Evolutionary conservation across 1,284 basidiomycete species (phyloP).

Genomic region (Boletellus sp.): DNA sequence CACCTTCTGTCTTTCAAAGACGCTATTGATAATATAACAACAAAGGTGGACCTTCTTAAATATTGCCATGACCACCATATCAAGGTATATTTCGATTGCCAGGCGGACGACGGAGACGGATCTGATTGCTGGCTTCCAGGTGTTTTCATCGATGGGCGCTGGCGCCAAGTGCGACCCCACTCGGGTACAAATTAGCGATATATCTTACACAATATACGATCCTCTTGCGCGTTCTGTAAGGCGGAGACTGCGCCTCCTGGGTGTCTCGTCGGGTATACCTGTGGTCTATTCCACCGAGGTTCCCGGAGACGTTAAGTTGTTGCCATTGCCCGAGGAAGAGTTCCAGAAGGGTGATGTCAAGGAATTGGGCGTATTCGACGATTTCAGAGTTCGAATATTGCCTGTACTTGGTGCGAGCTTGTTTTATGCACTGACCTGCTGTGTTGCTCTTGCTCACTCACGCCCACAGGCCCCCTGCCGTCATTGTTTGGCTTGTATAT

Average conservation of each 20-base stretch:
- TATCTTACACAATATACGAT: constrained; percentile 91
- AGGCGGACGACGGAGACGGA: constrained; percentile 1
- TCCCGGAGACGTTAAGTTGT: constrained; percentile 81
- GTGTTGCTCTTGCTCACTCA: constrained; percentile 4
- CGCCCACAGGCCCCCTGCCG: constrained; percentile 65
- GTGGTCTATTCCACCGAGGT: constrained; percentile 98
- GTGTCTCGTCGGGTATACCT: constrained; percentile 75
- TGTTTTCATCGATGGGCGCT: constrained; percentile 97
- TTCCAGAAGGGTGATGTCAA: constrained; percentile 87
- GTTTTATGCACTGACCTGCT: neutral
- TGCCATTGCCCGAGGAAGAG: constrained; percentile 91
- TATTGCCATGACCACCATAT: constrained; percentile 76
- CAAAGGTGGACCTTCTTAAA: constrained; percentile 87
- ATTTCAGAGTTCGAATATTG: constrained; percentile 89
- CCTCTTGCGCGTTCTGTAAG: constrained; percentile 91
- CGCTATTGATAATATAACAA: constrained; percentile 95
- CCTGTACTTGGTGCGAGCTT: constrained; percentile 68
- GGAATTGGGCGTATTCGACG: constrained; percentile 89
- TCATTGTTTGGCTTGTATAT: constrained; percentile 87
- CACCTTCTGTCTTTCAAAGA: constrained; percentile 43
- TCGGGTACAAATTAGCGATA: constrained; percentile 92
- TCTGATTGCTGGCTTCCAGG: constrained; percentile 39
- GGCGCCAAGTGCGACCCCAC: constrained; percentile 97
- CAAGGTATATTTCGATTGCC: constrained; percentile 47
- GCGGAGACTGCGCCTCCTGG: constrained; percentile 68